Evolutionary conservation across 1,284 basidiomycete species (phyloP), one percentile per base, ranked within the genome.

Genomic region (Cronartium quercuum): DNA sequence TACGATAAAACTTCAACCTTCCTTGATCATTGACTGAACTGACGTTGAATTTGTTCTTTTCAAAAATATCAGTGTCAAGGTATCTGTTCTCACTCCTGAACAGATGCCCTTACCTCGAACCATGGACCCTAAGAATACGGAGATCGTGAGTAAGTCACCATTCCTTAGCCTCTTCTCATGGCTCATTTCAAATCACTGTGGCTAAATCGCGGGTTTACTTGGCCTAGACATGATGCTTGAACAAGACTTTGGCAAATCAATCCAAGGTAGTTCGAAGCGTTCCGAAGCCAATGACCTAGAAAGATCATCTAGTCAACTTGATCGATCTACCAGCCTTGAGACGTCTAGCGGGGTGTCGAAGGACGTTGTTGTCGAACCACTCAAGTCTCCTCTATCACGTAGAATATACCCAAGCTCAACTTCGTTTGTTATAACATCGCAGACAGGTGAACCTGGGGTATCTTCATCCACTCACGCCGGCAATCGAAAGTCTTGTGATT

Each of bases 381-480:
- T 41, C 15, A 58, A 29, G 40, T 73, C 69, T 29, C 69, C 61
- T 2, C 24, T 73, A 21, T 5, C 44, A 7, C 38, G 47, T n/a
- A 73, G 51, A 51, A 38, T 73, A 18, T 73, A 73, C 24, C 69
- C 69, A 1, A 73, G 69, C 35, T 61, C 60, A 55, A 18, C 29
- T n/a, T 55, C 51, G n/a, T 55, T 55, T 13, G 51, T 10, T 7
- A 55, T 29, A 55, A 29, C 29, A 29, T 1, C 29, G 29, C 29
- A 29, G 29, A 29, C 29, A 29, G 29, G 29, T 29, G 29, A 29
- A 29, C 29, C 2, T 29, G 29, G 29, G 29, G 29, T 29, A 29
- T 29, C 29, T 29, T 29, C 29, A 29, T 29, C 29, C 29, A 29
- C 29, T 29, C 29, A 29, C 29, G 29, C 29, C 29, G 29, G 29